Evolutionary conservation across 2,329 filamentous ascomycete genomes (phyloP).

Genomic region (Arthrobotrys iridis): DNA sequence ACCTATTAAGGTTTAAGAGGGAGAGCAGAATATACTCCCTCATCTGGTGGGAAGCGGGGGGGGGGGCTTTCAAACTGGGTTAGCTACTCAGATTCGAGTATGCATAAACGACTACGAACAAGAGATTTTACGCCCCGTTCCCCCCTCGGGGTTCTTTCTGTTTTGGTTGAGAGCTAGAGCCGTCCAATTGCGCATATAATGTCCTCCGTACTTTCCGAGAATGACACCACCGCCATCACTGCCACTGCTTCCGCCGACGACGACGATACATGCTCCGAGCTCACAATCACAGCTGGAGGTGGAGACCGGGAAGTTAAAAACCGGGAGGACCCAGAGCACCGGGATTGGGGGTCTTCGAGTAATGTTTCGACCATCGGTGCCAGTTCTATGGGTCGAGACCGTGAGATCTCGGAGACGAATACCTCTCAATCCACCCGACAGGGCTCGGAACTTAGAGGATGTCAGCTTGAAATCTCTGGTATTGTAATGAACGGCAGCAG

Average conservation of each 20-base stretch:
- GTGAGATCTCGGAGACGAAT: conserved; percentile 19
- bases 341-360: conserved; percentile 17
- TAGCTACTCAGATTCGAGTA: too few species aligned
- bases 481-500: neutral
- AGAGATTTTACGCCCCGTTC: conserved; percentile 13
- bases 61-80: too few species aligned
- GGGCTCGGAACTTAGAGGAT: neutral
- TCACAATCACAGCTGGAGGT: conserved; percentile 17
- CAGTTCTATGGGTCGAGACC: neutral
- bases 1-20: conserved; percentile 48
- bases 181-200: conserved; percentile 18
- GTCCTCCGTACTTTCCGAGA: conserved; percentile 24
- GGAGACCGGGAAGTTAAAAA: neutral
- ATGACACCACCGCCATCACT: conserved; percentile 8
- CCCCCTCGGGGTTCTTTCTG: conserved; percentile 54
- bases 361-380: conserved; percentile 7
- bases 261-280: conserved; percentile 27
- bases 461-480: neutral
- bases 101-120: conserved; percentile 17
- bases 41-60: too few species aligned
- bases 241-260: too few species aligned
- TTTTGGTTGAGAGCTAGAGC: neutral
- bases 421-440: conserved; percentile 28
- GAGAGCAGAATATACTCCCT: conserved; percentile 54
- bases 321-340: neutral